Evolutionary conservation across 176 grass and related monocot genomes (phyloP).

Genomic region (Aechmea fasciata): DNA sequence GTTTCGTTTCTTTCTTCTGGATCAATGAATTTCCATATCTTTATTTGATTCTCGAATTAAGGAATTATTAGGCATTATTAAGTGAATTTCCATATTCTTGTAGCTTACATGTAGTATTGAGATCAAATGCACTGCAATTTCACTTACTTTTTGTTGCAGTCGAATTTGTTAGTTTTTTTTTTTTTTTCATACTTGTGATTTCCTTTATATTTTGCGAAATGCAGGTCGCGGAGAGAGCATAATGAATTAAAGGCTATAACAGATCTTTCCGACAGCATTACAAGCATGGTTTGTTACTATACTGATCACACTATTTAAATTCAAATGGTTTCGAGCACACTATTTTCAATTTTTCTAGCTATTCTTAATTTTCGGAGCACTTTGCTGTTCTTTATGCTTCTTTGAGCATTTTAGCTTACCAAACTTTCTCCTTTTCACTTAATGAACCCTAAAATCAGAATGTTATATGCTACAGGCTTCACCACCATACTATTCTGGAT

Average conservation of each 20-base stretch:
- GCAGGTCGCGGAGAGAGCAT: conserved; percentile 18
- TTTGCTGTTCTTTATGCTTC: background rate
- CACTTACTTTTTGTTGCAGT: background rate
- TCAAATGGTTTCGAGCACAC: background rate
- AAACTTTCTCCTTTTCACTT: no score
- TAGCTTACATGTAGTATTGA: no score
- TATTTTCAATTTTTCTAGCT: background rate
- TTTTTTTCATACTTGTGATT: background rate
- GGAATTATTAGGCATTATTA: no score
- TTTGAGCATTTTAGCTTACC: no score
- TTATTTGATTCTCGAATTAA: no score
- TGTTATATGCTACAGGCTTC: conserved; percentile 36
- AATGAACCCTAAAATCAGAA: background rate
- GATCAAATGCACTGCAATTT: background rate
- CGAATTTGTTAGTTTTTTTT: background rate
- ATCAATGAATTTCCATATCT: no score
- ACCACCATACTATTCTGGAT: conserved; percentile 51
- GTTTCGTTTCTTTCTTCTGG: no score
- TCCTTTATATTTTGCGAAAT: background rate
- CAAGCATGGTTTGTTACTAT: conserved; percentile 37
- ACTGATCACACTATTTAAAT: background rate
- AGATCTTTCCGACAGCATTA: conserved; percentile 47
- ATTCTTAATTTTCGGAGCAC: background rate
- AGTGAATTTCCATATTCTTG: no score
- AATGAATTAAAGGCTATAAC: conserved; percentile 29